A percentile compares a stretch with the other conserved stretches of the same genome.
These are phyloP conservation scores for Rubia balearica DNA, from an alignment of 305 asterid species.

Conservation along the genomic window DNA sequence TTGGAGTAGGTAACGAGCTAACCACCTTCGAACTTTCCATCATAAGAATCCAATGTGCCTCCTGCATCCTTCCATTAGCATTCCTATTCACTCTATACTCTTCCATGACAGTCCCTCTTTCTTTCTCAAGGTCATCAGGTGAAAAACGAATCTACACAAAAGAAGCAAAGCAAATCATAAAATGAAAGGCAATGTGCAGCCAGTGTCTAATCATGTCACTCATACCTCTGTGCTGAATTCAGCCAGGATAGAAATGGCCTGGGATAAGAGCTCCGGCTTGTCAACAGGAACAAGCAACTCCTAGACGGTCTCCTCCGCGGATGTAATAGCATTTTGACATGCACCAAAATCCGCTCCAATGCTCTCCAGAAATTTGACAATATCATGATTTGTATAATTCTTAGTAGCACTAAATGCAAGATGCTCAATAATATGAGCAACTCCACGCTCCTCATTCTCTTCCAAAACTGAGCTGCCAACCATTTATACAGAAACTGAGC, in stretches of 20 bases:
- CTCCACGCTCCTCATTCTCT: constrained; percentile 98
- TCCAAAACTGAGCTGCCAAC: constrained; percentile 88
- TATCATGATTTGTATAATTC: constrained; percentile 82
- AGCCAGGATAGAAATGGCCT: constrained; percentile 78
- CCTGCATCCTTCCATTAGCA: constrained; percentile 95
- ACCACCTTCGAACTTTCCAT: constrained; percentile 95
- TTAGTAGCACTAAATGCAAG: constrained; percentile 94
- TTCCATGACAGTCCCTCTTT: constrained; percentile 93
- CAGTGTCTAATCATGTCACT: background rate
- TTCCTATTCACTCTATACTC: constrained; percentile 81
- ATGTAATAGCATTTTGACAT: constrained; percentile 86
- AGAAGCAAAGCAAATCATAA: constrained; percentile 16
- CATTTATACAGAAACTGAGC: constrained; percentile 31
- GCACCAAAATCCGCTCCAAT: constrained; percentile 97
- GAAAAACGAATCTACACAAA: constrained; percentile 68
- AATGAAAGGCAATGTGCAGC: background rate
- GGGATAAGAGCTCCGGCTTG: constrained; percentile 84
- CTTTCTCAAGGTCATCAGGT: constrained; percentile 74
- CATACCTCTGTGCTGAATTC: constrained; percentile 92
- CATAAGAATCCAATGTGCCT: constrained; percentile 87
- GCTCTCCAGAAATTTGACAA: constrained; percentile 87
- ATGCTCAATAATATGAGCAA: constrained; percentile 96
- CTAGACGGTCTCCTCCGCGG: constrained; percentile 88
- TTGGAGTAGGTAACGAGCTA: constrained; percentile 1
- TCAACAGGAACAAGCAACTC: constrained; percentile 93